phyloP scores from a whole-genome alignment of 768 basidiomycete genomes.

The Hygrophoropsis aurantiaca region DNA sequence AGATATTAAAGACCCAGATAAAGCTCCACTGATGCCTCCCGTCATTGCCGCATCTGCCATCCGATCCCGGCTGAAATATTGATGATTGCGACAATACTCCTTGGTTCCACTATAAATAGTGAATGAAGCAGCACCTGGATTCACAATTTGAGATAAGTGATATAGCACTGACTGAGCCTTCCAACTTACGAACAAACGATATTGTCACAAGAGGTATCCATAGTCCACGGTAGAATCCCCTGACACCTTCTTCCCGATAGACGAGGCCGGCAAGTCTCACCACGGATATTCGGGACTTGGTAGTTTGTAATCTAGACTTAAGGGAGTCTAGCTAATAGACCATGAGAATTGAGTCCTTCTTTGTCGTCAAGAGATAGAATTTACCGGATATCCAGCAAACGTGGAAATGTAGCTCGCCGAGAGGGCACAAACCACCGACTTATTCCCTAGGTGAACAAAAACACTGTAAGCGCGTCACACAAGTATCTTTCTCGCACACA shows the following conservation, averaged over 20 bases:
- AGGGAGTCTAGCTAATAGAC: slow-evolving; percentile 80
- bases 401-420: slow-evolving; percentile 92
- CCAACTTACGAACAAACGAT: slow-evolving; percentile 86
- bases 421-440: slow-evolving; percentile 86
- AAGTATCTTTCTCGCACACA: slow-evolving; percentile 31
- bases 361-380: slow-evolving; percentile 6
- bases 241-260: slow-evolving; percentile 81
- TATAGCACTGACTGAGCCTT: slow-evolving; percentile 4
- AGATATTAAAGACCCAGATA: slow-evolving; percentile 87
- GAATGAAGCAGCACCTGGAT: slow-evolving; percentile 84
- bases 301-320: slow-evolving; percentile 90
- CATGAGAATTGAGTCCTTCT: not conserved
- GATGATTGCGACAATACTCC: slow-evolving; percentile 61
- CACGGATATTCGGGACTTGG: slow-evolving; percentile 71
- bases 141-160: slow-evolving; percentile 7
- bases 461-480: slow-evolving; percentile 2
- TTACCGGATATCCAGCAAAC: slow-evolving; percentile 84
- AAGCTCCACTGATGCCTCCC: slow-evolving; percentile 82
- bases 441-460: slow-evolving; percentile 55
- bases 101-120: slow-evolving; percentile 88
- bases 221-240: slow-evolving; percentile 87
- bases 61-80: slow-evolving; percentile 57
- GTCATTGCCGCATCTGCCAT: slow-evolving; percentile 71
- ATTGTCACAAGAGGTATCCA: slow-evolving; percentile 95
- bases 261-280: slow-evolving; percentile 69